A percentile compares a stretch with the other conserved stretches of the same genome.
These are phyloP conservation scores for Rutstroemia sp. DNA, from an alignment of 2,329 filamentous ascomycete species.

Conservation along the genomic window DNA sequence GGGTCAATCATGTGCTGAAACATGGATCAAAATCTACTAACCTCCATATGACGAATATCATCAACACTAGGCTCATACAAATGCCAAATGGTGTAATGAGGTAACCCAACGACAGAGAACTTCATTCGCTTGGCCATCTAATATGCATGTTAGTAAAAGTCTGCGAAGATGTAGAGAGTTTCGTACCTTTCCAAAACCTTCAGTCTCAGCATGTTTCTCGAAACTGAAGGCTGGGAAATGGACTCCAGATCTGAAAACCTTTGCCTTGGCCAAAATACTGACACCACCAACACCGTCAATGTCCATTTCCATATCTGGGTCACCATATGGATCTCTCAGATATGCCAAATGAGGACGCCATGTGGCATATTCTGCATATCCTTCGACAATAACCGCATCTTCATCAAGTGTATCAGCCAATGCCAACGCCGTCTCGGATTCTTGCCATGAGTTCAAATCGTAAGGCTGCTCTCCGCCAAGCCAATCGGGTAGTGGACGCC, in stretches of 20 bases:
- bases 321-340: constrained; percentile 90
- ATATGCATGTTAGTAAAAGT: constrained; percentile 8
- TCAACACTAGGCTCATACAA: constrained; percentile 98
- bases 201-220: constrained; percentile 96
- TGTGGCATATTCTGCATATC: constrained; percentile 96
- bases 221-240: constrained; percentile 99
- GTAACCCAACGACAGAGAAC: constrained; percentile 89
- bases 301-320: constrained; percentile 99
- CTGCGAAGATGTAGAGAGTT: not conserved
- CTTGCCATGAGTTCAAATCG: constrained; percentile 98
- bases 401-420: constrained; percentile 93
- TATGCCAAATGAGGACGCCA: constrained; percentile 97
- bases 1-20: not conserved
- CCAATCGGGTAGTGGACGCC: constrained; percentile 98
- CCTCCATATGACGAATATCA: constrained; percentile 94
- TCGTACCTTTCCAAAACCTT: constrained; percentile 92
- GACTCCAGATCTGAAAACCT: constrained; percentile 88
- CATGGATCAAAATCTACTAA: constrained; percentile 27
- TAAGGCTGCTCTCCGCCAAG: constrained; percentile 97
- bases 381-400: constrained; percentile 97
- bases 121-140: constrained; percentile 97
- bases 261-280: constrained; percentile 92
- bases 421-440: constrained; percentile 91
- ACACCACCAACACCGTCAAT: constrained; percentile 97
- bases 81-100: constrained; percentile 99